Conservation (phyloP, 805 yeast genomes). For the Metschnikowia aberdeeniae region DNA sequence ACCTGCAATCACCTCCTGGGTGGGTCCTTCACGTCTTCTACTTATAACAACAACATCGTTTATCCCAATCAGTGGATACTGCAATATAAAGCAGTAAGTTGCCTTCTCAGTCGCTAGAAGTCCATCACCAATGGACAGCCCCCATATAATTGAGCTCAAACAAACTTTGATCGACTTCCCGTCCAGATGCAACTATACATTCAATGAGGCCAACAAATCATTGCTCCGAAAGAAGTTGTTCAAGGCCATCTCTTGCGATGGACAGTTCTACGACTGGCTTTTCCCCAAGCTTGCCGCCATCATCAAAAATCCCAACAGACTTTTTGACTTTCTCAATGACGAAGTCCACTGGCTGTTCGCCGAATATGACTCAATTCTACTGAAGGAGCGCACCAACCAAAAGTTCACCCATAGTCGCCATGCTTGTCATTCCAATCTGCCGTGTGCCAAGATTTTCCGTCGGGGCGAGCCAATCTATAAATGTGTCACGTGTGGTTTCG, state of each 20-base stretch:
- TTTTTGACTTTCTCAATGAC: constrained; percentile 15
- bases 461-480: constrained; percentile 81
- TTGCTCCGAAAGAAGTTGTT: constrained; percentile 42
- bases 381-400: constrained; percentile 14
- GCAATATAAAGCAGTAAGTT: no score
- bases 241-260: constrained; percentile 39
- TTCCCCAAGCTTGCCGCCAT: constrained; percentile 30
- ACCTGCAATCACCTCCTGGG: neutral
- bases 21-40: neutral
- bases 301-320: neutral
- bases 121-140: constrained; percentile 4
- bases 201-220: constrained; percentile 24
- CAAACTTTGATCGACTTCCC: constrained; percentile 41
- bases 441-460: constrained; percentile 69
- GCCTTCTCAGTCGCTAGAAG: no score
- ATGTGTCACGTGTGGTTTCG: constrained; percentile 71
- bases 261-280: constrained; percentile 35
- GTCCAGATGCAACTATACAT: constrained; percentile 25
- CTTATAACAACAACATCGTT: neutral
- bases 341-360: constrained; percentile 32
- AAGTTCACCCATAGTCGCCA: constrained; percentile 25
- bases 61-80: neutral
- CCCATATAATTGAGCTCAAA: constrained; percentile 12
- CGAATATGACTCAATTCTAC: constrained; percentile 23
- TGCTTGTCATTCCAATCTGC: constrained; percentile 55